Percentiles rank a stretch among this genome's conserved stretches.
These are phyloP conservation scores for Coprinopsis cinerea DNA, from an alignment of 768 basidiomycete genomes.

Conservation along the genomic window DNA sequence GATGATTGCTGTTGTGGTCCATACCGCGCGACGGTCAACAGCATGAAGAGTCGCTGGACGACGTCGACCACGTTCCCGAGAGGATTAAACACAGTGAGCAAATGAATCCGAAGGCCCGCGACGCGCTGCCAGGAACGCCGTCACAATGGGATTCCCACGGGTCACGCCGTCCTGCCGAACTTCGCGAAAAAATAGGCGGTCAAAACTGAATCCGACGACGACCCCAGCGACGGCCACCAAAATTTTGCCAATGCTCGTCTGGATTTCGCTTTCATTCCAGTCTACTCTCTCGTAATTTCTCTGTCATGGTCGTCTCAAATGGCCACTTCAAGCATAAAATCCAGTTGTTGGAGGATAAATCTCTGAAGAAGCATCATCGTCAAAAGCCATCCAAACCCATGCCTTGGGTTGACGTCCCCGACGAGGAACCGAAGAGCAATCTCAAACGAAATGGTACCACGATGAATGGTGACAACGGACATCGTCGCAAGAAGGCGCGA, in stretches of 20 bases:
- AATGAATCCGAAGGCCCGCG: slow-evolving; percentile 4
- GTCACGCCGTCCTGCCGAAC: background rate
- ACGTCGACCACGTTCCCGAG: slow-evolving; percentile 6
- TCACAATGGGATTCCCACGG: no score
- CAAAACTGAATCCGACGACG: background rate
- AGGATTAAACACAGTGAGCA: slow-evolving; percentile 2
- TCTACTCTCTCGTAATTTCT: background rate
- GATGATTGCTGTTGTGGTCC: slow-evolving; percentile 29
- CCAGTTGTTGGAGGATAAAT: slow-evolving; percentile 17
- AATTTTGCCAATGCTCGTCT: background rate
- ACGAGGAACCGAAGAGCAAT: slow-evolving; percentile 28
- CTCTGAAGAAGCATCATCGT: slow-evolving; percentile 21
- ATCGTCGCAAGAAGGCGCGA: slow-evolving; percentile 27
- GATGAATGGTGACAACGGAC: slow-evolving; percentile 17
- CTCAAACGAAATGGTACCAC: slow-evolving; percentile 25
- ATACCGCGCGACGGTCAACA: slow-evolving; percentile 18
- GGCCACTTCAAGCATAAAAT: slow-evolving; percentile 16
- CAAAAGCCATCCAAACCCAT: slow-evolving; percentile 24
- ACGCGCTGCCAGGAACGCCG: slow-evolving; percentile 1
- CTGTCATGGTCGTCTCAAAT: slow-evolving; percentile 1
- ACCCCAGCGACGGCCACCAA: background rate
- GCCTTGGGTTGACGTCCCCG: slow-evolving; percentile 35
- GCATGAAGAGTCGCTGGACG: slow-evolving; percentile 9
- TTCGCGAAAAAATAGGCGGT: background rate
- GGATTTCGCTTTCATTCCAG: background rate